Conservation (phyloP, 371 early-diverging fungal species). For the Umbelopsis sp. region DNA sequence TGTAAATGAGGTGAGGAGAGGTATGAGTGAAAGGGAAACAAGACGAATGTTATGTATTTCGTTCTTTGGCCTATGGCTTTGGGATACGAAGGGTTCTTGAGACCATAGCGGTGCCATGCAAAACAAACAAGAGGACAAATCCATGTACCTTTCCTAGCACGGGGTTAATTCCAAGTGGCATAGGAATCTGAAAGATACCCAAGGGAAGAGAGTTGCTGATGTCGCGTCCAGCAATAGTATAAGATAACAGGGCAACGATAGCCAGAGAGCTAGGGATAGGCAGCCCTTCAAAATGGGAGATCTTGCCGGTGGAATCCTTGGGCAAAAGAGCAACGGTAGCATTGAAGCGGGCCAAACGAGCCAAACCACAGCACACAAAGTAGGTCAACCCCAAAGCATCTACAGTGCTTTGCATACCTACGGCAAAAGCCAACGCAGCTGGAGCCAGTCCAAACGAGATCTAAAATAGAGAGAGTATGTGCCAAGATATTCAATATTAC, state of each 20-base stretch:
- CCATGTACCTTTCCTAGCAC: constrained; percentile 58
- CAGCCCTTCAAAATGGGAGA: constrained; percentile 88
- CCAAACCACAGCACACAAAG: constrained; percentile 90
- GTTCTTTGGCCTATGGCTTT: constrained; percentile 29
- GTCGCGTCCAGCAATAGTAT: constrained; percentile 35
- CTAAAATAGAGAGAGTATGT: constrained; percentile 28
- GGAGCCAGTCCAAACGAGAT: constrained; percentile 89
- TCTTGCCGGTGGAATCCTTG: constrained; percentile 78
- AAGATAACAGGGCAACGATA: constrained; percentile 73
- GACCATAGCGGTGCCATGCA: constrained; percentile 85
- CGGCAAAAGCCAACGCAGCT: constrained; percentile 82
- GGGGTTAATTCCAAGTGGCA: not conserved
- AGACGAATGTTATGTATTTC: too few species aligned
- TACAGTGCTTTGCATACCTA: constrained; percentile 83
- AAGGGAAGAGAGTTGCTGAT: constrained; percentile 4
- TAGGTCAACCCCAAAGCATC: constrained; percentile 79
- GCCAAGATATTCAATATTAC: not conserved
- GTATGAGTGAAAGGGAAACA: too few species aligned
- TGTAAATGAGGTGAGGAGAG: not conserved
- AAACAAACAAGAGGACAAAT: constrained; percentile 73
- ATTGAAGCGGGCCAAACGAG: constrained; percentile 88
- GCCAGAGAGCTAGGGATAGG: constrained; percentile 85
- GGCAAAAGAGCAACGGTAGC: constrained; percentile 82
- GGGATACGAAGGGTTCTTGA: constrained; percentile 72
- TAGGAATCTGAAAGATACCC: not conserved